These are phyloP conservation scores for Albifimbria verrucaria DNA, from an alignment of 2,329 filamentous ascomycete species.

Conservation along the genomic window DNA sequence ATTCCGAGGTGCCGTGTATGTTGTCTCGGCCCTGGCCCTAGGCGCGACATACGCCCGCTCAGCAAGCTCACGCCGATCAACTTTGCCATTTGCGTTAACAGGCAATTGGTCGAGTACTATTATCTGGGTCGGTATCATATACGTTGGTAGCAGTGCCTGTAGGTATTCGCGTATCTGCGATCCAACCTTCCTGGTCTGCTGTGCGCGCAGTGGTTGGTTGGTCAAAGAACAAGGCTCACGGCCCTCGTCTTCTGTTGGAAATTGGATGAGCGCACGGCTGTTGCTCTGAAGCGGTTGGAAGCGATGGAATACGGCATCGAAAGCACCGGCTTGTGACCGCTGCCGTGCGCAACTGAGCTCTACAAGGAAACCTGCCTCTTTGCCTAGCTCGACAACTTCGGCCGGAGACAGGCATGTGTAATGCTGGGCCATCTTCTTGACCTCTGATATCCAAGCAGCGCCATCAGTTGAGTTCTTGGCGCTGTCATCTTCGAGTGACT, in stretches of 20 bases:
- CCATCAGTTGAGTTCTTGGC: neutral
- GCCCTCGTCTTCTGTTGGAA: constrained; percentile 8
- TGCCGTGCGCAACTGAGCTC: constrained; percentile 40
- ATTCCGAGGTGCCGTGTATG: constrained; percentile 13
- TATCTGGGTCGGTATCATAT: neutral
- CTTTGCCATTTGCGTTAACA: neutral
- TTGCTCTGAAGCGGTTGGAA: constrained; percentile 12
- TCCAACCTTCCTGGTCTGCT: neutral
- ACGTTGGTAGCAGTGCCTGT: neutral
- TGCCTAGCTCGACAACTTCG: constrained; percentile 14
- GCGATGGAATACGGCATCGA: constrained; percentile 14
- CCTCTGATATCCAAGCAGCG: neutral
- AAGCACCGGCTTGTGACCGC: constrained; percentile 10
- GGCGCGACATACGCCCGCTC: too few species aligned
- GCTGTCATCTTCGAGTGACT: constrained; percentile 3
- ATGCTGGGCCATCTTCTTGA: constrained; percentile 4
- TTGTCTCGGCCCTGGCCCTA: neutral
- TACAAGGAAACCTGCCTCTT: constrained; percentile 39
- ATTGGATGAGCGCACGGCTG: constrained; percentile 7
- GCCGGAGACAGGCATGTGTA: constrained; percentile 7
- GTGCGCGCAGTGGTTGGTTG: neutral
- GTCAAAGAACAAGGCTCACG: neutral
- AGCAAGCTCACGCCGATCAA: neutral
- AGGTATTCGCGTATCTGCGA: neutral
- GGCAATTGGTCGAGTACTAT: neutral